phyloP scores from a whole-genome alignment of 805 yeast genomes.

The Ascoidea asiatica region DNA sequence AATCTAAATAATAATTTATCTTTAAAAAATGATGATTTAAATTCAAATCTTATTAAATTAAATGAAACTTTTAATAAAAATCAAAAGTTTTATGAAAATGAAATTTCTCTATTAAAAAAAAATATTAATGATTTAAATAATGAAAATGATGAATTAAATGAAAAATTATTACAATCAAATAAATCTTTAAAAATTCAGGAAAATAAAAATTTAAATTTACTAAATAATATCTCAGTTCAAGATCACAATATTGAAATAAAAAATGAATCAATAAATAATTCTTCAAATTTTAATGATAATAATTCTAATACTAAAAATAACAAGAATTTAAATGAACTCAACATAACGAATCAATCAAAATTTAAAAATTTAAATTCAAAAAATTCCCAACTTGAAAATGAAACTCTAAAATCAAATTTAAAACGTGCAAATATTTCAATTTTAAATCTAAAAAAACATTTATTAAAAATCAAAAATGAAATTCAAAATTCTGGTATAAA shows the following conservation, averaged over 20 bases:
- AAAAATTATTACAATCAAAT: constrained; percentile 19
- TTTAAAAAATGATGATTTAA: constrained; percentile 35
- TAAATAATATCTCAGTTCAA: constrained; percentile 1
- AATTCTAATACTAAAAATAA: neutral
- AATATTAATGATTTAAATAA: constrained; percentile 51
- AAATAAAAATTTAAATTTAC: neutral
- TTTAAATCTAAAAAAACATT: constrained; percentile 38
- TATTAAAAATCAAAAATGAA: constrained; percentile 30
- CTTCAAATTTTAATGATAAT: constrained; percentile 15
- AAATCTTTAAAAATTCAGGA: constrained; percentile 11
- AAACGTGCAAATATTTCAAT: constrained; percentile 52
- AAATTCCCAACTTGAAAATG: constrained; percentile 41
- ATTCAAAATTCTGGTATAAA: constrained; percentile 16
- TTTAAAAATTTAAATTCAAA: constrained; percentile 23
- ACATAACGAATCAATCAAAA: no score
- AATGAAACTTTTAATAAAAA: constrained; percentile 24
- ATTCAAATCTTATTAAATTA: constrained; percentile 24
- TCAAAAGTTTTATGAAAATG: constrained; percentile 23
- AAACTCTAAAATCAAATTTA: constrained; percentile 51
- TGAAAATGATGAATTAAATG: constrained; percentile 48
- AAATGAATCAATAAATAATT: constrained; percentile 24
- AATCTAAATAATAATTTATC: constrained; percentile 24
- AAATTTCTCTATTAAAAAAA: constrained; percentile 32
- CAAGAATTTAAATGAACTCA: no score
- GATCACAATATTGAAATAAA: no score